Evolutionary conservation across 345 rosid genomes (phyloP), one percentile per base, ranked within the genome.

Genomic region (Populus euphratica): DNA sequence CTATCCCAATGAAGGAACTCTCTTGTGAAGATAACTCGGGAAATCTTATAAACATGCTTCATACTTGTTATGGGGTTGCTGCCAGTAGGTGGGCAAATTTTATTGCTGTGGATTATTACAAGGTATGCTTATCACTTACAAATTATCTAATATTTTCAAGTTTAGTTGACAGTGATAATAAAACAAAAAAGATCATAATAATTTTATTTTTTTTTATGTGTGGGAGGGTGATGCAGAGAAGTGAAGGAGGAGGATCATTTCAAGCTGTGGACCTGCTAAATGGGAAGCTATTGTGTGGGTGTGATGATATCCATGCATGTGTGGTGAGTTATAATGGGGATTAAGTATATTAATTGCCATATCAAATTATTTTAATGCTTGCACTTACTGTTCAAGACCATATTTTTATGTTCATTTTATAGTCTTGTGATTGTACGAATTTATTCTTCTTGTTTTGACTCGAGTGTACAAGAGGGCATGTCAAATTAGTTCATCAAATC

Each of bases 241-340:
- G 93, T 68, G 89, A 87, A 73, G 93, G 91, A 73, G 93, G 91
- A 72, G 95, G 93, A 38, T 70, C 90, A 23, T 89, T 89, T 77
- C 88, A 89, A 78, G 95, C 91, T 29, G 77, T 87, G 43, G 95
- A 91, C 77, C 81, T 84, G 12, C 84, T 89, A 36, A 89, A 89
- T 72, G 93, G 90, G 69, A 74, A 84, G 81, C 81, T 89, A 20
- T 78, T 89, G 49, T 91, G 93, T 56, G 91, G 83, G 2, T 81
- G 77, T 56, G 76, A 81, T 72, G 83, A 81, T 68, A 27, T 81
- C 8, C 83, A 76, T 44, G 74, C 73, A 14, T 81, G 83, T 72
- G 35, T 68, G 83, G 83, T 76, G 59, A 67, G 79, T 36, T 11
- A 12, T 11, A 69, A 5, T 25, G 41, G 14, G 12, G 11, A 66